phyloP scores from a whole-genome alignment of 2,329 filamentous ascomycete genomes.

The Microdochium nivale region DNA sequence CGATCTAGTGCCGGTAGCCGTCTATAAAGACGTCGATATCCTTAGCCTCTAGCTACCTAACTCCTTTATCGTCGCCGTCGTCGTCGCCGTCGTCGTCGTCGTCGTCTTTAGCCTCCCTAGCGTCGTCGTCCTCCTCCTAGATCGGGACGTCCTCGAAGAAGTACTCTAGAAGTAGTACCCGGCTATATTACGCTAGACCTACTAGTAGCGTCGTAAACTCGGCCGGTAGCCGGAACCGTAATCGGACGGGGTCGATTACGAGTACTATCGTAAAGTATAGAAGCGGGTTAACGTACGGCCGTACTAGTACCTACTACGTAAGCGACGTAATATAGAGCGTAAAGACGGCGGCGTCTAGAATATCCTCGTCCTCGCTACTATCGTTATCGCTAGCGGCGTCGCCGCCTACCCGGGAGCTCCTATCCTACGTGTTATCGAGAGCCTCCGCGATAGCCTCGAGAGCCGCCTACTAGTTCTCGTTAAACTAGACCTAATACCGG shows the following conservation, averaged over 20 bases:
- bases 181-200: background rate
- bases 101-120: no score
- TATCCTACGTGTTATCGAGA: background rate
- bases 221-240: background rate
- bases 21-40: background rate
- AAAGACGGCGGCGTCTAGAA: no score
- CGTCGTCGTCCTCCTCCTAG: background rate
- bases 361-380: no score
- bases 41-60: background rate
- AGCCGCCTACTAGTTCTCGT: background rate
- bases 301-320: background rate
- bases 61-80: no score
- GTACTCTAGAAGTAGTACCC: background rate
- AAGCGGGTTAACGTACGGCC: background rate
- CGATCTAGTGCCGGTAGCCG: background rate
- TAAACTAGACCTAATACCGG: background rate
- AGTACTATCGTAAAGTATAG: background rate
- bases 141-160: background rate
- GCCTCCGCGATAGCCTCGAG: background rate
- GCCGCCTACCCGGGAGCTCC: background rate
- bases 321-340: background rate
- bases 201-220: background rate
- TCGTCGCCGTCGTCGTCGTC: no score
- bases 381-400: no score
- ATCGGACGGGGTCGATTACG: background rate